Evolutionary conservation across 2,329 filamentous ascomycete genomes (phyloP).

Genomic region (Botrytis cinerea): DNA sequence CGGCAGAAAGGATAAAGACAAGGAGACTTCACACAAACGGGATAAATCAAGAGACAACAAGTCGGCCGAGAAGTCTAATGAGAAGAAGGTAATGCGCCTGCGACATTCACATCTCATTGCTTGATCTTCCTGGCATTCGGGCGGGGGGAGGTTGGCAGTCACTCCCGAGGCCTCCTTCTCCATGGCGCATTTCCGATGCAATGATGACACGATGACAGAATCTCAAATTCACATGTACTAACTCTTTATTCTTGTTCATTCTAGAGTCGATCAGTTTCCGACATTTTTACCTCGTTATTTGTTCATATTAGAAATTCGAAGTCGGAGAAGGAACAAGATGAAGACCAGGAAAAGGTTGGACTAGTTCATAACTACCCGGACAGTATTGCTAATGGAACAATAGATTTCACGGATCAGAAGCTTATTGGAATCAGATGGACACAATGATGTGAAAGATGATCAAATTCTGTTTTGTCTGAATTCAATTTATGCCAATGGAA

Average conservation of each 20-base stretch:
- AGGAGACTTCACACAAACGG: constrained; percentile 48
- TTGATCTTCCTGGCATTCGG: constrained; percentile 28
- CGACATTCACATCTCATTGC: constrained; percentile 22
- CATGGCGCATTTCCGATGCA: constrained; percentile 28
- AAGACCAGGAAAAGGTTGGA: constrained; percentile 49
- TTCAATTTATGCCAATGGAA: constrained; percentile 65
- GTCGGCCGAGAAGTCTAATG: constrained; percentile 38
- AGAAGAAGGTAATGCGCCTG: constrained; percentile 50
- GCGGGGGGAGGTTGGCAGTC: constrained; percentile 14
- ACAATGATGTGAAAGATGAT: constrained; percentile 56
- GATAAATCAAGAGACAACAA: constrained; percentile 55
- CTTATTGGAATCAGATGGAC: constrained; percentile 54
- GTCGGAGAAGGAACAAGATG: constrained; percentile 46
- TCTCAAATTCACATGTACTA: constrained; percentile 33
- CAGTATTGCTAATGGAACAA: constrained; percentile 22
- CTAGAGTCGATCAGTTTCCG: constrained; percentile 56
- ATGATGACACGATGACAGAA: constrained; percentile 24
- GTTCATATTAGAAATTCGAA: constrained; percentile 57
- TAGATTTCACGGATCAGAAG: constrained; percentile 56
- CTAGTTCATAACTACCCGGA: not conserved
- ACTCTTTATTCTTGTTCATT: constrained; percentile 31
- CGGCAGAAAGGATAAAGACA: constrained; percentile 65
- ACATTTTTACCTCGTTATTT: constrained; percentile 65
- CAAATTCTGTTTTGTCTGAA: constrained; percentile 65
- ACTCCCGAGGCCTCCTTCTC: constrained; percentile 23